Conservation (phyloP, 2,329 filamentous ascomycete genomes). For the Aureobasidium musti region DNA sequence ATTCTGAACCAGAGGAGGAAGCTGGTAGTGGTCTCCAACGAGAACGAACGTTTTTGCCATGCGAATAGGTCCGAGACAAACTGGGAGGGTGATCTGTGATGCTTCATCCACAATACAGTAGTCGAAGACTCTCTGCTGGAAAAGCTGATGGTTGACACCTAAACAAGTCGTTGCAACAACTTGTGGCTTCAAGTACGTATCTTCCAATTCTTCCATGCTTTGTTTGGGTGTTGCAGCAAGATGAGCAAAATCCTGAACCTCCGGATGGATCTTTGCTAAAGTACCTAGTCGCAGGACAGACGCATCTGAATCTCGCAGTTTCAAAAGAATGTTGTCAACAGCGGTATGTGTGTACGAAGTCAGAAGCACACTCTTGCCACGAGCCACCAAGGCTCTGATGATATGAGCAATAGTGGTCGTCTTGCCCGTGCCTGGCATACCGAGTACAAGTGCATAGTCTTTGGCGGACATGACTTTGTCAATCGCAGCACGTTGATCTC, state of each 20-base stretch:
- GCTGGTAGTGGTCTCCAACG: conserved; percentile 94
- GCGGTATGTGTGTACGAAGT: conserved; percentile 97
- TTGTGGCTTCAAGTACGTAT: conserved; percentile 79
- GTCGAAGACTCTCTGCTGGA: conserved; percentile 87
- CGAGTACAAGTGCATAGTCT: conserved; percentile 95
- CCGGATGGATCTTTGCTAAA: conserved; percentile 79
- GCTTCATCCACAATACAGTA: conserved; percentile 99
- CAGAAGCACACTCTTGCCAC: conserved; percentile 88
- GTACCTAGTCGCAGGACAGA: conserved; percentile 83
- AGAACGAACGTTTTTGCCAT: conserved; percentile 92
- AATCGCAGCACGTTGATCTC: conserved; percentile 83
- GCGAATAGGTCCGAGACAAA: conserved; percentile 89
- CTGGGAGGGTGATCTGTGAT: conserved; percentile 93
- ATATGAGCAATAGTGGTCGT: conserved; percentile 98
- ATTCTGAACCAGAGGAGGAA: conserved; percentile 92
- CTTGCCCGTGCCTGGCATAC: conserved; percentile 98
- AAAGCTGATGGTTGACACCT: conserved; percentile 84
- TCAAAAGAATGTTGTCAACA: conserved; percentile 96
- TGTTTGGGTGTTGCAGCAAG: conserved; percentile 72
- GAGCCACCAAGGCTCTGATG: conserved; percentile 81
- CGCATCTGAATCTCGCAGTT: conserved; percentile 64
- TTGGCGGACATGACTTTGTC: conserved; percentile 93
- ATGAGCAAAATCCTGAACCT: conserved; percentile 81
- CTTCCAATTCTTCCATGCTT: conserved; percentile 79
- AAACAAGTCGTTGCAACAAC: conserved; percentile 95